A percentile compares a stretch with the other conserved stretches of the same genome.
Conservation (phyloP, 148 eudicot species). For the Fallopia convolvulus region DNA sequence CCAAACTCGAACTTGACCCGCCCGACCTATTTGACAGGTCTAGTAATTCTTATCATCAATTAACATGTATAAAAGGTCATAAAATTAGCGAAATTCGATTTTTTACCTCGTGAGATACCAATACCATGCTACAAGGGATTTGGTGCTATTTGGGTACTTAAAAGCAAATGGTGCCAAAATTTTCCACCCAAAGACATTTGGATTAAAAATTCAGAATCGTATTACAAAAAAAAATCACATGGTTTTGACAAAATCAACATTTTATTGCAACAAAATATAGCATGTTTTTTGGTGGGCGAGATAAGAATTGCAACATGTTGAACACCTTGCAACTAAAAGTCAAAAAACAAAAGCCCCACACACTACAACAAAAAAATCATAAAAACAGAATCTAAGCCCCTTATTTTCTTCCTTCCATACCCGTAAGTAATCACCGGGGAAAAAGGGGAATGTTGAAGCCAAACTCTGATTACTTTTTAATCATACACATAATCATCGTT, state of each 20-base stretch:
- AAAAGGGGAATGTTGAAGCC: neutral
- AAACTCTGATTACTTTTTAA: neutral
- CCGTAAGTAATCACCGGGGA: neutral
- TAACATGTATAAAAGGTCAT: too few species aligned
- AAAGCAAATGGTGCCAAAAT: neutral
- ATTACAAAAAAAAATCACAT: neutral
- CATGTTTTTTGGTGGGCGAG: neutral
- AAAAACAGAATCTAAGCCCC: neutral
- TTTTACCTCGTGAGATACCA: too few species aligned
- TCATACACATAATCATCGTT: neutral
- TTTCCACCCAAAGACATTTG: neutral
- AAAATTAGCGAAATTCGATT: too few species aligned
- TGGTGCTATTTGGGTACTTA: neutral
- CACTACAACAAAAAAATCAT: neutral
- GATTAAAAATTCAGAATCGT: neutral
- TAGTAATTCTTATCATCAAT: too few species aligned
- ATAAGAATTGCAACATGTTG: neutral
- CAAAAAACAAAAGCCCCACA: constrained; percentile 6
- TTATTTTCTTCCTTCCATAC: constrained; percentile 1
- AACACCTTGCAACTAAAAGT: constrained; percentile 1
- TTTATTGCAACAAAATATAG: neutral
- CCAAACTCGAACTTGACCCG: too few species aligned
- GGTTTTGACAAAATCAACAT: neutral
- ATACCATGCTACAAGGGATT: too few species aligned
- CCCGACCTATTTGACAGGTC: too few species aligned